Conservation (phyloP, 2,329 filamentous ascomycete genomes). For the Colletotrichum sp. region DNA sequence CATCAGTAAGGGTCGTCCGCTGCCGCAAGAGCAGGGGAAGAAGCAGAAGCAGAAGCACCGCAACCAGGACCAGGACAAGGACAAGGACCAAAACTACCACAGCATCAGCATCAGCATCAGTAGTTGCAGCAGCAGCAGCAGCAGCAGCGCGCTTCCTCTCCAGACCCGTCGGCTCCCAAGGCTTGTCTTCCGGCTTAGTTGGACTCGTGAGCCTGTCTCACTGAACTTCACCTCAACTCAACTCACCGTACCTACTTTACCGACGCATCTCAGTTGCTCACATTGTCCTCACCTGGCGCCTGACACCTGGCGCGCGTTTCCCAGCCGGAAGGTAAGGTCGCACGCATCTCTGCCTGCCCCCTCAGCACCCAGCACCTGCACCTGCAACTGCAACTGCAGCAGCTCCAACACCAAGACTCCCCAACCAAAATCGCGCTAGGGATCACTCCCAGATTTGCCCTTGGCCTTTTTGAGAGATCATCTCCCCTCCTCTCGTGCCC, state of each 20-base stretch:
- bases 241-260: background rate
- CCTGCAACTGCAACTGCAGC: background rate
- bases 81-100: background rate
- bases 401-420: background rate
- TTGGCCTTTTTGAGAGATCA: slow-evolving; percentile 4
- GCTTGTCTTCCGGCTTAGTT: background rate
- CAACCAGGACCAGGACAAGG: background rate
- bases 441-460: slow-evolving; percentile 13
- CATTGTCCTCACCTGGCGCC: background rate
- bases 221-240: background rate
- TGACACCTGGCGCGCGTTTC: background rate
- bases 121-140: background rate
- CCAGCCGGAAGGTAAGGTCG: background rate
- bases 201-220: background rate
- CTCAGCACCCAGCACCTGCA: background rate
- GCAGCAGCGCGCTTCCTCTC: background rate
- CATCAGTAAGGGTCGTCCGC: background rate
- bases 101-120: background rate
- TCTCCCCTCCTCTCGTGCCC: background rate
- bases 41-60: background rate
- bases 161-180: background rate
- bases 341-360: background rate
- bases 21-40: background rate
- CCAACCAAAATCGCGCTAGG: slow-evolving; percentile 3
- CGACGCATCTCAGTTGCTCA: background rate